Percentiles rank a stretch among this genome's conserved stretches.
These are phyloP conservation scores for Geotrichum fermentans DNA, from an alignment of 1,139 yeast species.

Conservation along the genomic window DNA sequence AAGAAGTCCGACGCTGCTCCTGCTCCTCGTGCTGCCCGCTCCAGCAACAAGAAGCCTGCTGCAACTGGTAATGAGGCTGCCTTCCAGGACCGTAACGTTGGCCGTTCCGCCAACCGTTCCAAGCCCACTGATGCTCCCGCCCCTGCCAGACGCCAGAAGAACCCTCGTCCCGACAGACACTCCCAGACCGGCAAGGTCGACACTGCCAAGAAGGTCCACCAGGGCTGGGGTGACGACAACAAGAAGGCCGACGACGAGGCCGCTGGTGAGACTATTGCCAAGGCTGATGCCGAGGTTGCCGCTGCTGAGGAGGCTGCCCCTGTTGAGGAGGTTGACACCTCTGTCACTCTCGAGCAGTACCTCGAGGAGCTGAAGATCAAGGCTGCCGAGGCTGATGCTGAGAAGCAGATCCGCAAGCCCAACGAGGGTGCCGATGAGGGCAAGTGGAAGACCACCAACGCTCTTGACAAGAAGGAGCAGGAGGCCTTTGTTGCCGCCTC, in stretches of 20 bases:
- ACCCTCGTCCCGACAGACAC: constrained; percentile 70
- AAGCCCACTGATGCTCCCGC: constrained; percentile 57
- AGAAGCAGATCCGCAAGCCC: constrained; percentile 49
- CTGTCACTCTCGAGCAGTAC: constrained; percentile 67
- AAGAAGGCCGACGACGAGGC: constrained; percentile 54
- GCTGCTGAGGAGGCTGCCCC: constrained; percentile 38
- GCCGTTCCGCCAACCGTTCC: constrained; percentile 59
- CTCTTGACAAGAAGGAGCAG: constrained; percentile 37
- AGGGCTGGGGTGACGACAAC: constrained; percentile 80
- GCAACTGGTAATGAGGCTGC: constrained; percentile 86
- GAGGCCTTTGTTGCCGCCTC: constrained; percentile 49
- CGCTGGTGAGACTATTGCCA: constrained; percentile 61
- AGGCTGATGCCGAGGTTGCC: constrained; percentile 44
- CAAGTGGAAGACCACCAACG: constrained; percentile 42
- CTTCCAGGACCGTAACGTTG: constrained; percentile 62
- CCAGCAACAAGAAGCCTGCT: constrained; percentile 45
- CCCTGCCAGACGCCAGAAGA: constrained; percentile 45
- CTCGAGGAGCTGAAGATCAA: constrained; percentile 56
- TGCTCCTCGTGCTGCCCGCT: constrained; percentile 49
- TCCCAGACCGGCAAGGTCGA: constrained; percentile 79
- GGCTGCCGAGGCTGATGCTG: constrained; percentile 35
- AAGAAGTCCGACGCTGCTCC: constrained; percentile 87
- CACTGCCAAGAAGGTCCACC: constrained; percentile 74
- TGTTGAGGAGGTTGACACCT: constrained; percentile 34
- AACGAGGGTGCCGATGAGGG: constrained; percentile 55